Evolutionary conservation across 148 eudicot genomes (phyloP).

Genomic region (Heliosperma pusillum): DNA sequence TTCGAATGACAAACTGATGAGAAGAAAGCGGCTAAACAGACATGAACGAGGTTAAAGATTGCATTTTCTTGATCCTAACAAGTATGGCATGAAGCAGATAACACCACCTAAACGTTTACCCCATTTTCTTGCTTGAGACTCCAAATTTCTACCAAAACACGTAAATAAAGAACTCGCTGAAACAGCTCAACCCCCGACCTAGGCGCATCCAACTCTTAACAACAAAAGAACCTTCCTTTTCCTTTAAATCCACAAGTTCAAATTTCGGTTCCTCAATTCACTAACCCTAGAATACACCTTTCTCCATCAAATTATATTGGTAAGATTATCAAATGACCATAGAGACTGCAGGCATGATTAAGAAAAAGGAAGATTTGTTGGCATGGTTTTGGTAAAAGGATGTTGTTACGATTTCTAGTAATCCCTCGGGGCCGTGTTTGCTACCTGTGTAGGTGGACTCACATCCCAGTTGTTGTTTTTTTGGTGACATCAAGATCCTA

Average conservation of each 20-base stretch:
- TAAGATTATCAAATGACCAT: no score
- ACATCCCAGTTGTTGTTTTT: no score
- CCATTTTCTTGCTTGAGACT: not conserved
- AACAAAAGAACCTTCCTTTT: conserved; percentile 3
- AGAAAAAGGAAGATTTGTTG: no score
- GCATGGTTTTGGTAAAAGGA: no score
- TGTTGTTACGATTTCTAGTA: no score
- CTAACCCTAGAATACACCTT: not conserved
- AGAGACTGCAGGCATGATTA: no score
- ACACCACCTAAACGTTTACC: not conserved
- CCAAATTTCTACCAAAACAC: not conserved
- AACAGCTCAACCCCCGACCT: not conserved
- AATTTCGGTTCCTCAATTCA: not conserved
- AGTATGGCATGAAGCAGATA: not conserved
- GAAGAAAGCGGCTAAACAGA: not conserved
- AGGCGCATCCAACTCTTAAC: not conserved
- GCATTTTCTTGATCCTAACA: not conserved
- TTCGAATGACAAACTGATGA: not conserved
- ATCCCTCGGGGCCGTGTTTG: no score
- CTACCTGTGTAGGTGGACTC: no score
- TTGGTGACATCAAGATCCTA: no score
- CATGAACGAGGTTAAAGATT: not conserved
- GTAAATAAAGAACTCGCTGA: not conserved
- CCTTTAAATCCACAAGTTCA: conserved; percentile 1
- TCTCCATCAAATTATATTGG: conserved; percentile 4